These are phyloP conservation scores for Beauveria rudraprayagi DNA, from an alignment of 2,329 filamentous ascomycete genomes.

Conservation along the genomic window DNA sequence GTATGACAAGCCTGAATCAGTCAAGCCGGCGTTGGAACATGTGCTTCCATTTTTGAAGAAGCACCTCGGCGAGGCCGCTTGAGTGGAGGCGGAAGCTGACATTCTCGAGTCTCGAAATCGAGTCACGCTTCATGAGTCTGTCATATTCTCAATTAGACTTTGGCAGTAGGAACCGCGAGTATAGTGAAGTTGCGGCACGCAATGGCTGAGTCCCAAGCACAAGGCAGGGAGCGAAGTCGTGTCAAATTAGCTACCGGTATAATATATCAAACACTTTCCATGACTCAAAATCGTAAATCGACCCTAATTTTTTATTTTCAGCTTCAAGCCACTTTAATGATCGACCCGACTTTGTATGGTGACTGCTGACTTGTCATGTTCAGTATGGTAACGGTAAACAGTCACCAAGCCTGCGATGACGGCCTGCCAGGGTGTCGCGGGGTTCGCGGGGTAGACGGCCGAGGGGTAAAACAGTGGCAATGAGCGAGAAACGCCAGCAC, in stretches of 20 bases:
- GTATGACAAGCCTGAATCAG: conserved; percentile 11
- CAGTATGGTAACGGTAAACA: neutral
- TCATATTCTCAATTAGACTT: neutral
- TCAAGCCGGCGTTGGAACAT: conserved; percentile 10
- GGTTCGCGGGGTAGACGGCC: neutral
- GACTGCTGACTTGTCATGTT: neutral
- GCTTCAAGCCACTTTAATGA: neutral
- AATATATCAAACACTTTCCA: neutral
- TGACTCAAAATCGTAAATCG: neutral
- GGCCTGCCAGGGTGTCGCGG: neutral
- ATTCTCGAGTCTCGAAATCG: no score
- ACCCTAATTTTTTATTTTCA: neutral
- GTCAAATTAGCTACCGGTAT: neutral
- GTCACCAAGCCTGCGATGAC: conserved; percentile 3
- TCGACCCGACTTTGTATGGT: neutral
- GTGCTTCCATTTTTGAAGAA: conserved; percentile 11
- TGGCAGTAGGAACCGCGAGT: neutral
- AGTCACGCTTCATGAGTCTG: no score
- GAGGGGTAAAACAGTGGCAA: neutral
- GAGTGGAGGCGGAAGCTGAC: neutral
- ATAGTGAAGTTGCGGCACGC: neutral
- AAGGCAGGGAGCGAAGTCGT: neutral
- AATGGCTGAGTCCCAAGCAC: neutral
- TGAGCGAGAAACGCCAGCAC: neutral
- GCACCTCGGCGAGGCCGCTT: conserved; percentile 19